Base-by-base conservation (phyloP, 306 rosid genomes). In the Cicer judaicum region DNA sequence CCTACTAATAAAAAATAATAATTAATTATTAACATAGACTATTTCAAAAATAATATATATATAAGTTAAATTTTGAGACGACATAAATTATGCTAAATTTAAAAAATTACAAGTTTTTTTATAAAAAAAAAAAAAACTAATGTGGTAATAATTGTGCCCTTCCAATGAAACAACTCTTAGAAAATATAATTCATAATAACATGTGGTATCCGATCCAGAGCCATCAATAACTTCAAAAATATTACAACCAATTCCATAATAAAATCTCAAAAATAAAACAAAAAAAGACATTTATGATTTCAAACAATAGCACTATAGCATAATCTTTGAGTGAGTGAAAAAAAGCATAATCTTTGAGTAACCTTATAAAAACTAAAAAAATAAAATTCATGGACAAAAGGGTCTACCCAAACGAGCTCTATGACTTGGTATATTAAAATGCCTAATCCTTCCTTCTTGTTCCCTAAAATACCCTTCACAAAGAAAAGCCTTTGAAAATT, bases 401-500 rank as follows among this genome's bases (percentile, higher is more conserved):
- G 90, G 87, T 79, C 88, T 83, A 9, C 86, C 88, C 11, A 7
- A 8, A 49, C 90, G 88, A 64, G 91, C 43, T 76, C 82, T 88
- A 21, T 94, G 95, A 75, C 92, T 94, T 0, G 98, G 98, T 68
- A 94, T 78, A 3, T 76, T 82, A 78, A 94, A 94, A 75, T 87
- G 98, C 80, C 97, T 85, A 5, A 94, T 80, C 75, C 97, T 85
- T 0, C 97, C 96, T 75, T 91, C 84, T 73, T 94, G 94, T 68
- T 88, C 89, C 66, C 69, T 84, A 70, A 94, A 61, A 78, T 94
- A 94, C 1, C 95, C 93, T 81, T 90, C 84, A 56, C 97, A 94
- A 0, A 94, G 93, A 29, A 94, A 94, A 11, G 84, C 72, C 63
- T 79, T 87, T 0, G 98, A 94, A 80, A 91, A 94, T 2, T 69